Base-by-base conservation (phyloP, 164 flowering plant genomes). In the Pachysandra terminalis region DNA sequence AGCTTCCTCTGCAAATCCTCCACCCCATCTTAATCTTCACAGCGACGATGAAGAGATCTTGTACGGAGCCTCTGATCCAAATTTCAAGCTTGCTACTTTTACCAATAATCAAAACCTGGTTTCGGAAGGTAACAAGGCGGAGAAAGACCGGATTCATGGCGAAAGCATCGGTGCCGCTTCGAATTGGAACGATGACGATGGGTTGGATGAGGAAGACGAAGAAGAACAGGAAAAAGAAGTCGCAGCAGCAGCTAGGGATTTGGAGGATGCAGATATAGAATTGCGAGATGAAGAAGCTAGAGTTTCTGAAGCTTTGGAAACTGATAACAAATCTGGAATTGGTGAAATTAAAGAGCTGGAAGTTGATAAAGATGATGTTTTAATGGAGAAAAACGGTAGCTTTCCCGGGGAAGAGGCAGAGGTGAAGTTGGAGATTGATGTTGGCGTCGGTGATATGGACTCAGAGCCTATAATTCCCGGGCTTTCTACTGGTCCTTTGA, bases 401-500 rank as follows among this genome's bases (percentile, higher is more conserved):
- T 48, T 68, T 55, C 27, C n/a, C 32, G 78, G 63, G 9, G 70
- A 19, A 26, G 66, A 70, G 56, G 45, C 14, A 14, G 51, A 66
- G 19, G 77, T 64, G 32, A 81, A 69, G 19, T 73, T 80, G 56
- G 85, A 71, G 19, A 74, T 79, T 14, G 83, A 79, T 52, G 65
- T 25, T 23, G 81, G 70, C 13, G 60, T 63, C 28, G 81, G 66
- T 0, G 83, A 74, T 40, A 16, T 56, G 72, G 84, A 66, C 61
- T 67, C 70, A 9, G 83, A 73, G 27, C 82, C 82, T 37, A 13
- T 82, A 40, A 92, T 93, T 55, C 98, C 96, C 0, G 98, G 98
- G 16, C 52, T 90, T 0, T 68, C 80, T 0, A 19, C 63, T 16
- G 73, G 69, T 32, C n/a, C 74, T 1, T 49, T 55, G 22, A 61